A percentile compares a stretch with the other conserved stretches of the same genome.
phyloP scores from a whole-genome alignment of 2,329 filamentous ascomycete species.

The Cytospora paraplurivora region DNA sequence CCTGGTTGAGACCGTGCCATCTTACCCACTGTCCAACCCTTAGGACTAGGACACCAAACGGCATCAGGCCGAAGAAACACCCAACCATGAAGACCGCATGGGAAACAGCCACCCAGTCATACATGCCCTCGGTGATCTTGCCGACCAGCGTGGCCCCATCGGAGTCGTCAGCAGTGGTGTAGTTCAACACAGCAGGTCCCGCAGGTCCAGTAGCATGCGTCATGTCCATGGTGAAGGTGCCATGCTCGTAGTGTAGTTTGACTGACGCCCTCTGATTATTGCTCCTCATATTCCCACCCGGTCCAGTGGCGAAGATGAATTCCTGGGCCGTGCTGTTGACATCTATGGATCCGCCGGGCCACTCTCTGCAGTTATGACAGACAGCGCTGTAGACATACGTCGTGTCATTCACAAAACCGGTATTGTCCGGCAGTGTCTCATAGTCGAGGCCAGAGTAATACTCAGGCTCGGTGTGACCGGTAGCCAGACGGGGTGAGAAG shows the following conservation, averaged over 20 bases:
- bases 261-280: constrained; percentile 48
- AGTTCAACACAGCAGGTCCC: constrained; percentile 45
- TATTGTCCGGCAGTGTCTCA: constrained; percentile 46
- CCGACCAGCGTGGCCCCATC: constrained; percentile 40
- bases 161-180: constrained; percentile 38
- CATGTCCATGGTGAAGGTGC: constrained; percentile 59
- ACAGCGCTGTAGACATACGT: constrained; percentile 52
- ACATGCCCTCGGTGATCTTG: constrained; percentile 33
- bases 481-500: constrained; percentile 55
- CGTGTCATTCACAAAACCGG: constrained; percentile 48
- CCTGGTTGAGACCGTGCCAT: constrained; percentile 59
- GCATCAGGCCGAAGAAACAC: constrained; percentile 57
- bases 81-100: constrained; percentile 59
- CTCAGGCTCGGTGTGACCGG: constrained; percentile 55
- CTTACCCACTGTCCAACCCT: constrained; percentile 53
- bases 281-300: constrained; percentile 45
- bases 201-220: constrained; percentile 49
- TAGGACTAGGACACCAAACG: constrained; percentile 56
- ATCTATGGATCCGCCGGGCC: constrained; percentile 53
- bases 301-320: constrained; percentile 61
- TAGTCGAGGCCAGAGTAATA: constrained; percentile 48
- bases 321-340: constrained; percentile 48
- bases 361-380: constrained; percentile 56
- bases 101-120: constrained; percentile 45
- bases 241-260: constrained; percentile 55